Conservation (phyloP, 2,329 filamentous ascomycete genomes). For the Colletotrichum endophyticum region DNA sequence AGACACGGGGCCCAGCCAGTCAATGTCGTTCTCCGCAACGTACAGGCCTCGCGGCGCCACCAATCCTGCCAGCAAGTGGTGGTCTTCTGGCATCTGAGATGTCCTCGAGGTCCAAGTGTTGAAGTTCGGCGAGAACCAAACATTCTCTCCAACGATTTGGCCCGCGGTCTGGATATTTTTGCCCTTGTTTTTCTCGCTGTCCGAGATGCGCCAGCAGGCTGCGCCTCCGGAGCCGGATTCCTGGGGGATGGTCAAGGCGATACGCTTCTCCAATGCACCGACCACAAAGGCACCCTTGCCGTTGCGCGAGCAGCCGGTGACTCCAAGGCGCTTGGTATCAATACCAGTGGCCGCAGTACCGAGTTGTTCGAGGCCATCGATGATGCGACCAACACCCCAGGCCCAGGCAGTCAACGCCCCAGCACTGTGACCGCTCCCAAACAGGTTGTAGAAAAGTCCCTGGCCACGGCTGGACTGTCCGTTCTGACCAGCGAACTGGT, state of each 20-base stretch:
- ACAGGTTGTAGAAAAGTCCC: constrained; percentile 65
- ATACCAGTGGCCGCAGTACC: constrained; percentile 50
- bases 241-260: constrained; percentile 66
- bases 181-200: constrained; percentile 53
- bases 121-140: constrained; percentile 65
- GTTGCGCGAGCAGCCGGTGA: constrained; percentile 69
- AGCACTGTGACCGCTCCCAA: constrained; percentile 58
- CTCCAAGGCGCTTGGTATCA: constrained; percentile 53
- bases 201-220: constrained; percentile 64
- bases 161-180: constrained; percentile 65
- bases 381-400: constrained; percentile 65
- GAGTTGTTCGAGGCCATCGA: constrained; percentile 62
- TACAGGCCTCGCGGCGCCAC: constrained; percentile 60
- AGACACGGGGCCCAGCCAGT: constrained; percentile 63
- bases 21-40: constrained; percentile 62
- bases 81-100: constrained; percentile 56
- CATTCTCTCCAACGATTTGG: constrained; percentile 65
- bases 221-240: constrained; percentile 67
- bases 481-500: constrained; percentile 58
- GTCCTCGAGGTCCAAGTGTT: constrained; percentile 54
- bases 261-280: constrained; percentile 62
- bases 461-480: constrained; percentile 53
- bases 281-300: constrained; percentile 69
- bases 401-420: constrained; percentile 67
- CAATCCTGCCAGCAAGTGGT: constrained; percentile 62